Conservation (phyloP, 2,329 filamentous ascomycete genomes). For the Fusarium sp. region DNA sequence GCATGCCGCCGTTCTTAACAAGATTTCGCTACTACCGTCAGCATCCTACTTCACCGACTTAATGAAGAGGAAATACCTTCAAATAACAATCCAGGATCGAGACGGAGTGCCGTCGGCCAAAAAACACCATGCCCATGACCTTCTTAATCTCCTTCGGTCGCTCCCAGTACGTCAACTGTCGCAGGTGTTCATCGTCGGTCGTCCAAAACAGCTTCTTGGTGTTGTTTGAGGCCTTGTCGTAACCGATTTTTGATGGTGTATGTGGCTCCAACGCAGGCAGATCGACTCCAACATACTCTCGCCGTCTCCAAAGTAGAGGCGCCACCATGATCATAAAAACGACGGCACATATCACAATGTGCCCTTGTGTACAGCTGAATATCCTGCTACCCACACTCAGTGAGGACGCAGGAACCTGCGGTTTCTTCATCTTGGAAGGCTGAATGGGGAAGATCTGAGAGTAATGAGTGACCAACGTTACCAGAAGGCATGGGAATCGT, state of each 20-base stretch:
- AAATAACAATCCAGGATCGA: constrained; percentile 60
- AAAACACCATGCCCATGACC: constrained; percentile 60
- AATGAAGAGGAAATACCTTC: constrained; percentile 40
- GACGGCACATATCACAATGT: constrained; percentile 26
- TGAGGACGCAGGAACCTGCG: not conserved
- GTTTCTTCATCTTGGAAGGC: constrained; percentile 18
- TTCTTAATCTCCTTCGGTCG: constrained; percentile 39
- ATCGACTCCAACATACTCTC: constrained; percentile 22
- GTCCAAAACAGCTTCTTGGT: constrained; percentile 38
- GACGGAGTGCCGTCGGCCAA: constrained; percentile 55
- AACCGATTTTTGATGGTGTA: not conserved
- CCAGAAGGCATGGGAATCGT: not conserved
- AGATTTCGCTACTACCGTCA: constrained; percentile 51
- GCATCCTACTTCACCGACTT: not conserved
- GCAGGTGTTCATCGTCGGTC: constrained; percentile 26
- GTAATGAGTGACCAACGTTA: not conserved
- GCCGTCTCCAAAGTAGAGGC: constrained; percentile 26
- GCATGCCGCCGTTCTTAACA: constrained; percentile 55
- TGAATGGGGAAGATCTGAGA: not conserved
- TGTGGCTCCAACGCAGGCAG: constrained; percentile 16
- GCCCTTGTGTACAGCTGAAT: constrained; percentile 24
- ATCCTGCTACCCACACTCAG: not conserved
- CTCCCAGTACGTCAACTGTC: constrained; percentile 31
- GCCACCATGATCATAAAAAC: constrained; percentile 34
- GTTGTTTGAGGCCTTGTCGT: not conserved